A percentile compares a stretch with the other conserved stretches of the same genome.
Evolutionary conservation across 2,329 filamentous ascomycete species (phyloP).

Genomic region (Colletotrichum gigasporum): DNA sequence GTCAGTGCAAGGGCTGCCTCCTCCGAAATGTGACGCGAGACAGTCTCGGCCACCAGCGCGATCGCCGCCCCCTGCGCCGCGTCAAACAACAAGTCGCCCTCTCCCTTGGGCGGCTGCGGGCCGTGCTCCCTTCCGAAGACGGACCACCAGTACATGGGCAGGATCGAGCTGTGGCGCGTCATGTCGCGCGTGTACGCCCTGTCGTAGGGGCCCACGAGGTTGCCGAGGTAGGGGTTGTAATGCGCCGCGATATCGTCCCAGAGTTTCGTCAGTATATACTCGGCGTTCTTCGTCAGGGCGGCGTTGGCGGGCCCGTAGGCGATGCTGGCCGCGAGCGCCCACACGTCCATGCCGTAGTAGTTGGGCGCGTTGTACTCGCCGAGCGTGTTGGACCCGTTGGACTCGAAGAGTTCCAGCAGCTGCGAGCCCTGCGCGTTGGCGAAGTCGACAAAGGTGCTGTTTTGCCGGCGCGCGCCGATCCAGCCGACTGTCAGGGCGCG

Average conservation of each 20-base stretch:
- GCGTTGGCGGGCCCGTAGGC: conserved; percentile 44
- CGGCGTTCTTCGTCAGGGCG: conserved; percentile 41
- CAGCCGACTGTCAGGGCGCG: conserved; percentile 49
- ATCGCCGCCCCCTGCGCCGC: conserved; percentile 50
- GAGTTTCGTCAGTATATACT: conserved; percentile 40
- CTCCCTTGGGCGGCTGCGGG: conserved; percentile 46
- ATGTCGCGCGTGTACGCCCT: conserved; percentile 50
- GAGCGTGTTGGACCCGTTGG: conserved; percentile 42
- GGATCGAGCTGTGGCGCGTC: conserved; percentile 48
- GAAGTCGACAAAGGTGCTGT: conserved; percentile 46
- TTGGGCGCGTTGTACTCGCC: conserved; percentile 51
- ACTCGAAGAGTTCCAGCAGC: conserved; percentile 42
- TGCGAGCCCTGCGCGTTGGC: conserved; percentile 44
- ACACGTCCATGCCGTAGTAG: conserved; percentile 52
- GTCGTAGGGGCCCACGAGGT: conserved; percentile 47
- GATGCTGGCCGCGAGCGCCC: conserved; percentile 48
- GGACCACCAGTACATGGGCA: conserved; percentile 54
- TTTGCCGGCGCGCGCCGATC: conserved; percentile 49
- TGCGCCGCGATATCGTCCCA: conserved; percentile 47
- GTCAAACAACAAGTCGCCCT: conserved; percentile 52
- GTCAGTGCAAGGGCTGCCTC: conserved; percentile 40
- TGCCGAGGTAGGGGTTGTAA: conserved; percentile 47
- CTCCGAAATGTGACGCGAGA: conserved; percentile 39
- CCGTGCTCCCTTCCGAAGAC: conserved; percentile 50
- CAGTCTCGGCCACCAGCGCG: conserved; percentile 47